These are phyloP conservation scores for Phytophthora ramorum DNA, from an alignment of 352 stramenopile species.

Conservation along the genomic window DNA sequence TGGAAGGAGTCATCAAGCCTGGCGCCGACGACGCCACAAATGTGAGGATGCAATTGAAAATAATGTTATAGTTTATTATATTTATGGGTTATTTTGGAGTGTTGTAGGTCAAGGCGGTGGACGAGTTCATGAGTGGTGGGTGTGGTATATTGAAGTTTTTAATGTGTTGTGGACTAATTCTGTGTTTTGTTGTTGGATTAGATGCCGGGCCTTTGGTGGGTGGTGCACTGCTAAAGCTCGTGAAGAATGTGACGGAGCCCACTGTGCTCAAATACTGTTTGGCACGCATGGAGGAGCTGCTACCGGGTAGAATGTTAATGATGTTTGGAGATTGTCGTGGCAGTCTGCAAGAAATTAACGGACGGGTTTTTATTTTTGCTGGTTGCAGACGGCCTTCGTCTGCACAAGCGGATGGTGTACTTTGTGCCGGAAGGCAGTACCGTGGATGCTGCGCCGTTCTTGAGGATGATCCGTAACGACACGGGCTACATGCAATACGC, in stretches of 20 bases:
- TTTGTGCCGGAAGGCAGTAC: slow-evolving; percentile 80
- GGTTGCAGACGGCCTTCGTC: slow-evolving; percentile 68
- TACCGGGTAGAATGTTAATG: slow-evolving; percentile 53
- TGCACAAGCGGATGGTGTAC: slow-evolving; percentile 81
- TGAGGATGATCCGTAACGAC: slow-evolving; percentile 86
- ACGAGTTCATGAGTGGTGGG: slow-evolving; percentile 72
- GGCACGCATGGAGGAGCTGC: slow-evolving; percentile 86
- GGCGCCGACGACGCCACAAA: slow-evolving; percentile 56
- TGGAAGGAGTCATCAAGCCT: slow-evolving; percentile 80
- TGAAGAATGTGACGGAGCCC: slow-evolving; percentile 90
- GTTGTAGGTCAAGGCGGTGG: slow-evolving; percentile 65
- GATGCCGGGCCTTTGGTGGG: slow-evolving; percentile 72
- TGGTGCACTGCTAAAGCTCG: slow-evolving; percentile 77
- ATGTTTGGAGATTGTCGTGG: not conserved
- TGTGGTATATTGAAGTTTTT: not conserved
- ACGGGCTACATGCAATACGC: slow-evolving; percentile 88
- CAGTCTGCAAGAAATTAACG: not conserved
- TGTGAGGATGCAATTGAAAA: slow-evolving; percentile 34
- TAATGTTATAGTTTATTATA: not conserved
- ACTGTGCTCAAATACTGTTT: slow-evolving; percentile 89
- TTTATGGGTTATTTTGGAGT: not conserved
- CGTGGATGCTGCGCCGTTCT: slow-evolving; percentile 80
- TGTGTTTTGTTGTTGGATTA: slow-evolving; percentile 16
- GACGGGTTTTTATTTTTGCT: slow-evolving; percentile 1
- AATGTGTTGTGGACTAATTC: not conserved